Base-by-base conservation (phyloP, 2,329 filamentous ascomycete genomes). In the Xylariaceae sp. region DNA sequence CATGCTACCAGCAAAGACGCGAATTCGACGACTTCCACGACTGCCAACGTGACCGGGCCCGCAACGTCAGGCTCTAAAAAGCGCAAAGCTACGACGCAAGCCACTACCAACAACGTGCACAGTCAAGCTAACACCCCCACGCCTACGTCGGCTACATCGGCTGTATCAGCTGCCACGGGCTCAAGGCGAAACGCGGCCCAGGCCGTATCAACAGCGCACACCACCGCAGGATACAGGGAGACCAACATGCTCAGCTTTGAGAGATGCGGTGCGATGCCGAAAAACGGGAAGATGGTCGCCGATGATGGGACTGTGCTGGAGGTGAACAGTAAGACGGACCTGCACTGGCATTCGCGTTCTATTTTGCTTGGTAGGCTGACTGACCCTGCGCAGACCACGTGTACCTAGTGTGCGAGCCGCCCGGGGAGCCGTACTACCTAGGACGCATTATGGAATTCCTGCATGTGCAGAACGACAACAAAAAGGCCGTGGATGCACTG, bases 381-480 rank as follows among this genome's bases (percentile, higher is more conserved):
- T 48, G 59, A 64, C 43, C 15, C 52, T 56, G 54, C 59, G 64
- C 71, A 84, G 81, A 84, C 72, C 80, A 97, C 76, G 89, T 96
- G 62, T 99, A 97, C 77, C 83, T 97, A 59, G 88, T 99, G 60
- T 97, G 92, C 74, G 94, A 99, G 73, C 94, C 94, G 47, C 94
- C 94, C 15, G 94, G 94, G 49, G 94, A 99, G 74, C 94, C 94
- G 51, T 99, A 99, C 75, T 99, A 99, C 71, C 78, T 99, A 61
- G 94, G 89, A 60, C 89, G 94, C 64, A 94, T 99, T 70, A 99
- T 99, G 94, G 92, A 99, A 71, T 97, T 97, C 70, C 77, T 96
- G 64, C 90, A 95, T 67, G 76, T 80, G 66, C 84, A 92, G 65
- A 90, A 92, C 67, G 83, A 92, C 69, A 74, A 77, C 34, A 79